Conservation (phyloP, 768 basidiomycete genomes). For the Coprinopsis cinerea region DNA sequence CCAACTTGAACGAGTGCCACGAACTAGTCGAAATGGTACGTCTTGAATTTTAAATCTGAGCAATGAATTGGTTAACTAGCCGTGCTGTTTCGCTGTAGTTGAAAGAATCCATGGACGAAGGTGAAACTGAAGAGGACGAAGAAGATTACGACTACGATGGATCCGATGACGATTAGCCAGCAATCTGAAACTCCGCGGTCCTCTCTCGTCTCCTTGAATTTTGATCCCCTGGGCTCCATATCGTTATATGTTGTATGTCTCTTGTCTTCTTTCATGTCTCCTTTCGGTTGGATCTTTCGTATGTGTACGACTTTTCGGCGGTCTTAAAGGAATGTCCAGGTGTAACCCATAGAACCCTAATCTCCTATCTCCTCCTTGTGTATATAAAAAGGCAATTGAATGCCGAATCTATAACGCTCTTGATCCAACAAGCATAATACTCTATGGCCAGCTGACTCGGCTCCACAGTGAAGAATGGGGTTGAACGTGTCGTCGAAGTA, state of each 20-base stretch:
- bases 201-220: no score
- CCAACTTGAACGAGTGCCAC: conserved; percentile 93
- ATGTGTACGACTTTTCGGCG: background rate
- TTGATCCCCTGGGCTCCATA: no score
- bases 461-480: no score
- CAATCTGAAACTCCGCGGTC: no score
- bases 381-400: conserved; percentile 6
- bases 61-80: no score
- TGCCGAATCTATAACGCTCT: conserved; percentile 1
- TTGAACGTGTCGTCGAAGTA: background rate
- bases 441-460: background rate
- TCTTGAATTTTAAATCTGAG: background rate
- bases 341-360: conserved; percentile 3
- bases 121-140: conserved; percentile 48
- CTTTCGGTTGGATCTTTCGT: background rate
- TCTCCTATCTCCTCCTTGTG: background rate
- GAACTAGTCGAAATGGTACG: conserved; percentile 91
- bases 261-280: background rate
- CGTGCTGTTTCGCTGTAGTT: no score
- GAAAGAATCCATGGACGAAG: conserved; percentile 80
- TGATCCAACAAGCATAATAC: background rate
- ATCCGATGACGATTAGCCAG: conserved; percentile 20
- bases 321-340: background rate
- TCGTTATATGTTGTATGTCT: background rate
- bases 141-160: conserved; percentile 48